A percentile compares a stretch with the other conserved stretches of the same genome.
Conservation (phyloP, 2,329 filamentous ascomycete species). For the Xylariaceae sp. region DNA sequence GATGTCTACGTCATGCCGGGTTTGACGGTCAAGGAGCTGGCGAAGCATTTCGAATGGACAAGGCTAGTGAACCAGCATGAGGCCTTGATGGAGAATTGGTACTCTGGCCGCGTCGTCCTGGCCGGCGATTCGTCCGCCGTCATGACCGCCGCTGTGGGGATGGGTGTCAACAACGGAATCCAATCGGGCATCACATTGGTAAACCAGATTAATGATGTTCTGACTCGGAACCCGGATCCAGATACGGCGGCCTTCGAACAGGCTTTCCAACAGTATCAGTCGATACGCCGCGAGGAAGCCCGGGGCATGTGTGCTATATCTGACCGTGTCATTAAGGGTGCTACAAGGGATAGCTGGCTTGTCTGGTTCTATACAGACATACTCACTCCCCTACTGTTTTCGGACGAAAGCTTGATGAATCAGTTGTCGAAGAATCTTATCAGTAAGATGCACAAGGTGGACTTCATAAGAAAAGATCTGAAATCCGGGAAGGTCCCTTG, state of each 20-base stretch:
- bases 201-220: constrained; percentile 9
- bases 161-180: constrained; percentile 15
- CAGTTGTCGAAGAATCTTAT: constrained; percentile 2
- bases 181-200: constrained; percentile 11
- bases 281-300: constrained; percentile 10
- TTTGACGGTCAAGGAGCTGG: constrained; percentile 10
- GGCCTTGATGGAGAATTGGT: constrained; percentile 11
- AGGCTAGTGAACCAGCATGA: constrained; percentile 13
- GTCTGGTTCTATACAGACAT: constrained; percentile 11
- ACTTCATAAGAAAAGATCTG: constrained; percentile 8
- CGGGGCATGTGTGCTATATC: constrained; percentile 4
- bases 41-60: constrained; percentile 12
- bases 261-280: constrained; percentile 14
- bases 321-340: constrained; percentile 6
- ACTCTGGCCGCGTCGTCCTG: constrained; percentile 12
- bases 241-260: constrained; percentile 1
- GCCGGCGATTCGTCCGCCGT: constrained; percentile 11
- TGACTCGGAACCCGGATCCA: background rate
- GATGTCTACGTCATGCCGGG: constrained; percentile 15
- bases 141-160: constrained; percentile 14
- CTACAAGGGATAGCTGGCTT: constrained; percentile 15
- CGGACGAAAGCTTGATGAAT: background rate
- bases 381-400: constrained; percentile 6
- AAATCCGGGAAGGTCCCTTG: constrained; percentile 14
- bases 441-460: constrained; percentile 5